Conservation (phyloP, 257 asterid genomes). For the Haberlea rhodopensis region DNA sequence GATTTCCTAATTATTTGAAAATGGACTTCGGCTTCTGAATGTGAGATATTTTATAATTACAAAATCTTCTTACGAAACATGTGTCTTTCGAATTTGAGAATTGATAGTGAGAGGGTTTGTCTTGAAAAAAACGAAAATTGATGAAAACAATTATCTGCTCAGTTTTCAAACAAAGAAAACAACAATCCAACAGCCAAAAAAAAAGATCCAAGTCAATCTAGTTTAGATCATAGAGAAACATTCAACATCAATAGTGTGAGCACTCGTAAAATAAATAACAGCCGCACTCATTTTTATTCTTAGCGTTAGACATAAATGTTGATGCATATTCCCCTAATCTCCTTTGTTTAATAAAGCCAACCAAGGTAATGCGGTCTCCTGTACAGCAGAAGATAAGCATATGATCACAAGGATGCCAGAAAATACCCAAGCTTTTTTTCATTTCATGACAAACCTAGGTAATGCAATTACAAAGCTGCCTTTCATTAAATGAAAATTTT, state of each 20-base stretch:
- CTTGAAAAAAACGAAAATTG: background rate
- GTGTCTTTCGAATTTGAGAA: too few species aligned
- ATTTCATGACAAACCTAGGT: background rate
- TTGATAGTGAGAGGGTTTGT: background rate
- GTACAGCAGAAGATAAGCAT: background rate
- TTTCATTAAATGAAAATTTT: background rate
- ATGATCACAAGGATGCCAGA: background rate
- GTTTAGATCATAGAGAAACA: slow-evolving; percentile 2
- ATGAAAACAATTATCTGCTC: background rate
- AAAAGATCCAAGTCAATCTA: background rate
- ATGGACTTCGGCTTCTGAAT: too few species aligned
- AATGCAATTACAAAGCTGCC: too few species aligned
- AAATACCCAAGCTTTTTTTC: background rate
- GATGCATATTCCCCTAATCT: background rate
- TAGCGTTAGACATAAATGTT: slow-evolving; percentile 18
- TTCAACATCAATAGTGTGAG: background rate
- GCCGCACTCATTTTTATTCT: slow-evolving; percentile 8
- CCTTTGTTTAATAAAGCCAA: background rate
- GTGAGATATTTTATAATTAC: background rate
- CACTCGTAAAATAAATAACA: background rate
- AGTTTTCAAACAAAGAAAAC: background rate
- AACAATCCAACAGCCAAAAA: background rate
- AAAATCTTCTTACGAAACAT: background rate
- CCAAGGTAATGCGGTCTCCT: slow-evolving; percentile 4
- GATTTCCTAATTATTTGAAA: background rate